phyloP scores from a whole-genome alignment of 768 basidiomycete genomes.

The Macrocybe gigantea region DNA sequence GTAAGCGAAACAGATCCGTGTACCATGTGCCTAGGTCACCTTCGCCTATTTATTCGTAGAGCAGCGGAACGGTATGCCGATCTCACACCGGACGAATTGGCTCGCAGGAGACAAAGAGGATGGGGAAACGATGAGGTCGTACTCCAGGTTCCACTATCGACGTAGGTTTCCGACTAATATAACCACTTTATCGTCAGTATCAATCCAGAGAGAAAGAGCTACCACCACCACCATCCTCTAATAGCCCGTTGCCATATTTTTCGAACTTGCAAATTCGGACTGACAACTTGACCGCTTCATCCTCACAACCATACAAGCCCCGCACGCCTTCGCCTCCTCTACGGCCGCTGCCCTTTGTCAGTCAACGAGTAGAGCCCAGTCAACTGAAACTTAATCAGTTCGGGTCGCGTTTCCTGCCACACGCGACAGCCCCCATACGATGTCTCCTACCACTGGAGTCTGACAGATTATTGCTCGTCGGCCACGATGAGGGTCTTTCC shows the following conservation, averaged over 20 bases:
- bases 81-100: constrained; percentile 50
- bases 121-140: constrained; percentile 53
- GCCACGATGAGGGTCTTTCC: constrained; percentile 74
- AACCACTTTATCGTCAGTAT: constrained; percentile 5
- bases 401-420: constrained; percentile 82
- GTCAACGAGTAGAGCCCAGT: constrained; percentile 50
- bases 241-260: background rate
- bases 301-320: constrained; percentile 16
- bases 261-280: constrained; percentile 35
- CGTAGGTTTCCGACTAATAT: constrained; percentile 2
- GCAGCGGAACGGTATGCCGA: constrained; percentile 81
- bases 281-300: constrained; percentile 26
- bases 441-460: constrained; percentile 67
- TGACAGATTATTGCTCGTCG: constrained; percentile 66
- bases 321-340: constrained; percentile 22
- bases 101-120: constrained; percentile 55
- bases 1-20: constrained; percentile 26
- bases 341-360: constrained; percentile 37
- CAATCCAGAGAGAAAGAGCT: too few relatives aligned
- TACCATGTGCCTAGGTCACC: constrained; percentile 1
- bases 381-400: constrained; percentile 71
- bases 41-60: constrained; percentile 28
- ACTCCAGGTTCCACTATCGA: constrained; percentile 3
- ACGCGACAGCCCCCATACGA: constrained; percentile 68
- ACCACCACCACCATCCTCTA: too few relatives aligned